Percentiles rank a stretch among this genome's conserved stretches.
Conservation (phyloP, 305 asterid species). For the Fraxinus platypoda region DNA sequence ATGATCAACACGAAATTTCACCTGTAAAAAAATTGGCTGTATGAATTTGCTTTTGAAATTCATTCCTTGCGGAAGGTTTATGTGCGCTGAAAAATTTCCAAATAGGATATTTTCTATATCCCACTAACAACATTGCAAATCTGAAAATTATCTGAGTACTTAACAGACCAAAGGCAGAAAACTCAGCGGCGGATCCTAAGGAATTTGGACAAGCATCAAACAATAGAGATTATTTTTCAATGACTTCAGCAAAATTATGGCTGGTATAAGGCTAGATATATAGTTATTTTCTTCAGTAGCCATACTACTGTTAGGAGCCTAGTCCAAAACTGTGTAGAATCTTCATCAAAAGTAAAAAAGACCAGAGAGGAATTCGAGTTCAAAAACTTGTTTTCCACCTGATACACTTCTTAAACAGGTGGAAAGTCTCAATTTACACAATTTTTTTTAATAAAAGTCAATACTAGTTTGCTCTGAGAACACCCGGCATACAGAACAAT, state of each 20-base stretch:
- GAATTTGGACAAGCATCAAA: background rate
- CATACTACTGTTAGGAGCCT: background rate
- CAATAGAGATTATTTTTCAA: background rate
- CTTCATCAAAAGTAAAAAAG: background rate
- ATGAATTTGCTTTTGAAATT: background rate
- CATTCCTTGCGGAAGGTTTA: background rate
- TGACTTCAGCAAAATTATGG: background rate
- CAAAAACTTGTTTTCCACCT: background rate
- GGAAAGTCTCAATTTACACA: background rate
- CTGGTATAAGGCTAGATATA: background rate
- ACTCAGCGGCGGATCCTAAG: background rate
- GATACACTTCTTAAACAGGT: background rate
- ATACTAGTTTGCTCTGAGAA: background rate
- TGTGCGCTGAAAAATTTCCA: background rate
- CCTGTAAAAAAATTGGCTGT: background rate
- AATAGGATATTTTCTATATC: background rate
- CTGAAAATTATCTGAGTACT: background rate
- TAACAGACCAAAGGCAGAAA: background rate
- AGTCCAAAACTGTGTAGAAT: background rate
- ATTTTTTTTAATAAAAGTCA: background rate
- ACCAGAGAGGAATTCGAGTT: background rate
- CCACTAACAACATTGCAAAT: background rate
- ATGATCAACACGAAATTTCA: background rate
- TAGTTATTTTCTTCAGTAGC: background rate
- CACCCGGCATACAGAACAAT: background rate